Base-by-base conservation (phyloP, 805 yeast species). In the Metschnikowia hibisci region DNA sequence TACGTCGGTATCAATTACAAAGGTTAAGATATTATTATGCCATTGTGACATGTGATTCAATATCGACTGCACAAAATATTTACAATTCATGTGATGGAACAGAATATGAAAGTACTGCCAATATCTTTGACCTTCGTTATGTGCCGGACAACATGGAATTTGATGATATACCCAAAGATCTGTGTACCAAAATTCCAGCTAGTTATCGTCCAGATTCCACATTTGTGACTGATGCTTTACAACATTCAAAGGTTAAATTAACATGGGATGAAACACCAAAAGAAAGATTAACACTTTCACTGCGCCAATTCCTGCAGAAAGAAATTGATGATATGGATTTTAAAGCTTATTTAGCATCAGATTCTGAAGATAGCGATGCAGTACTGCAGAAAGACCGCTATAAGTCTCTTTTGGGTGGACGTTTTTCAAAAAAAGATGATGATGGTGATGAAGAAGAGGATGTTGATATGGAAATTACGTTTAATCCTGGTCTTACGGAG, bases 251-350 rank as follows among this genome's bases (percentile, higher is more conserved):
- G 57, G 99, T 93, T 39, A 90, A 87, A 62, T 73, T 93, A 52
- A 90, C 98, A 0, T 93, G 99, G 99, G 99, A 93, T 64, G 98
- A 91, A 67, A 95, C 98, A 0, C 98, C 99, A 6, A 83, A 81
- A 45, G 97, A 89, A 57, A 78, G 99, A 57, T 63, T 80, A 13
- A 80, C 84, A 45, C 62, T 90, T 42, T 77, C 96, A 1, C 76
- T 84, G 12, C 82, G 84, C 53, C 87, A 89, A 6, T 91, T 93
- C 62, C 80, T 88, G 38, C 93, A 86, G 60, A 82, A 85, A 60
- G 98, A 93, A 61, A 73, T 88, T 37, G 93, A 84, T 54, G 91
- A 84, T 40, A 84, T 83, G 89, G 97, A 90, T 62, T 84, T 90
- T 67, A 80, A 86, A 55, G 96, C 98, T 1, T 93, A 90, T 57